Evolutionary conservation across 163 green algal genomes (phyloP).

Genomic region (Scenedesmus sp.): DNA sequence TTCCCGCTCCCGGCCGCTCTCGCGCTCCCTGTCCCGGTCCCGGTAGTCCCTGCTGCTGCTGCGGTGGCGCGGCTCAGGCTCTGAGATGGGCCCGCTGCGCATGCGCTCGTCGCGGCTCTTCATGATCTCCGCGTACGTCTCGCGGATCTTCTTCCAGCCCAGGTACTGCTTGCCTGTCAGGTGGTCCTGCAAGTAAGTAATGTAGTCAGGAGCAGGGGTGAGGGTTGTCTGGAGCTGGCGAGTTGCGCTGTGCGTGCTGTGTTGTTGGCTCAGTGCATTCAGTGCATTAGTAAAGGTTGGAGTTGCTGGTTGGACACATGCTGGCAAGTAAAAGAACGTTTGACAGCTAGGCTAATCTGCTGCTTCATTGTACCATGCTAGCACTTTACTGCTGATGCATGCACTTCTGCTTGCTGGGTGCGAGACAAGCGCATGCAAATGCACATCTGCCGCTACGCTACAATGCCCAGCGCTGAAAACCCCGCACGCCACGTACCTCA

Average conservation of each 20-base stretch:
- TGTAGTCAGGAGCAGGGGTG: neutral
- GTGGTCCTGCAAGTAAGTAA: slow-evolving; percentile 74
- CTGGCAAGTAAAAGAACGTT: too few species aligned
- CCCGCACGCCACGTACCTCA: slow-evolving; percentile 39
- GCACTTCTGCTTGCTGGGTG: too few species aligned
- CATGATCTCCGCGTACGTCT: slow-evolving; percentile 77
- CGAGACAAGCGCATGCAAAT: too few species aligned
- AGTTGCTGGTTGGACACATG: too few species aligned
- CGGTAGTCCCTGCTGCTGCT: slow-evolving; percentile 30
- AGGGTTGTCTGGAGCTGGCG: neutral
- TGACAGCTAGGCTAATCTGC: too few species aligned
- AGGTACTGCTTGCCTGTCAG: slow-evolving; percentile 91
- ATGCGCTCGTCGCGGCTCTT: slow-evolving; percentile 50
- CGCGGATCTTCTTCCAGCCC: slow-evolving; percentile 87
- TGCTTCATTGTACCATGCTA: too few species aligned
- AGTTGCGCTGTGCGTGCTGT: neutral
- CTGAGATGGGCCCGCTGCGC: too few species aligned
- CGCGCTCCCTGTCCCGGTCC: slow-evolving; percentile 14
- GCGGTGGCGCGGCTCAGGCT: slow-evolving; percentile 10
- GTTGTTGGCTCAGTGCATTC: too few species aligned
- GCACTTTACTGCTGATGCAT: too few species aligned
- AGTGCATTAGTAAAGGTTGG: too few species aligned
- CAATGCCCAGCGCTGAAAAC: too few species aligned
- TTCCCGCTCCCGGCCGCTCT: neutral
- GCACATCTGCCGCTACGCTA: neutral